A percentile compares a stretch with the other conserved stretches of the same genome.
Evolutionary conservation across 2,329 filamentous ascomycete genomes (phyloP).

Genomic region (Fusarium tanahbumbuense): DNA sequence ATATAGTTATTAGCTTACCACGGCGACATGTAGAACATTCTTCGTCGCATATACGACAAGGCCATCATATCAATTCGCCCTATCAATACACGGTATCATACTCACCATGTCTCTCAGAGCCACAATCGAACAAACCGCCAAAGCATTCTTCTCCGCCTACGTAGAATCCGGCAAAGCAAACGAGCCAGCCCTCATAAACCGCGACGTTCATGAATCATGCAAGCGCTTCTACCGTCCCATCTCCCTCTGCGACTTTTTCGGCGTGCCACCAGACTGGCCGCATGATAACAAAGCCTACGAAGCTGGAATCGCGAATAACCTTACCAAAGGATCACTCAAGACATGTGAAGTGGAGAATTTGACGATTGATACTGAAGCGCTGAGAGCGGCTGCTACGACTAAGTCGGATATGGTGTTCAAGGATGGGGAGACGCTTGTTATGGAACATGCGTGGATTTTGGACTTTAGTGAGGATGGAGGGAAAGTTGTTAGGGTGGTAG

Average conservation of each 20-base stretch:
- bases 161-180: background rate
- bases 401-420: conserved; percentile 1
- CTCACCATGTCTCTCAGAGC: background rate
- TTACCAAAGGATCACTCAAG: background rate
- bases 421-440: background rate
- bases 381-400: background rate
- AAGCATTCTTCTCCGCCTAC: background rate
- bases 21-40: background rate
- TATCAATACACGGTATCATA: too few relatives aligned
- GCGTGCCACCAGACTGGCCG: background rate
- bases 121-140: background rate
- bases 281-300: background rate
- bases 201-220: background rate
- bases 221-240: background rate
- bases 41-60: too few relatives aligned
- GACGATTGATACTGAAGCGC: background rate
- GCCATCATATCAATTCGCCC: too few relatives aligned
- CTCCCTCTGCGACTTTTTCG: background rate
- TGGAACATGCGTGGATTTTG: conserved; percentile 9
- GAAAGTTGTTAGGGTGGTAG: background rate
- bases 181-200: background rate
- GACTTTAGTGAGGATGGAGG: background rate
- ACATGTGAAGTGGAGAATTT: background rate
- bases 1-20: background rate
- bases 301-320: background rate